A percentile compares a stretch with the other conserved stretches of the same genome.
Conservation (phyloP, 164 flowering plant species). For the Tinospora cordifolia region DNA sequence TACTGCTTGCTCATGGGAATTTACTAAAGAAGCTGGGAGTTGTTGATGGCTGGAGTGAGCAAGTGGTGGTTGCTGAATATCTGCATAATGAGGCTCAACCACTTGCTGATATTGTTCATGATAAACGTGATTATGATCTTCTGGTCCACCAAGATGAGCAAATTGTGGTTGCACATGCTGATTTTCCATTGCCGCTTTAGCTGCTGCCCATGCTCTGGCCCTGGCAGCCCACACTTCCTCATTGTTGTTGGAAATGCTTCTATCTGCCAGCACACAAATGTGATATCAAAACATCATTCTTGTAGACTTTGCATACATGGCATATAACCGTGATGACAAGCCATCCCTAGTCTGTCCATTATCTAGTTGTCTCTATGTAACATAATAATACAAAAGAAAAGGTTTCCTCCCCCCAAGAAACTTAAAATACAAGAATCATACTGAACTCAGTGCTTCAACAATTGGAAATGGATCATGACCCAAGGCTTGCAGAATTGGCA, state of each 20-base stretch:
- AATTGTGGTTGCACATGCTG: slow-evolving; percentile 50
- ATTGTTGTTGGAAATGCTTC: slow-evolving; percentile 40
- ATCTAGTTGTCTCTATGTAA: too few relatives aligned
- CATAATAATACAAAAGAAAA: too few relatives aligned
- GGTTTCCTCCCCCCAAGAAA: too few relatives aligned
- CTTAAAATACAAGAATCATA: too few relatives aligned
- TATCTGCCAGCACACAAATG: slow-evolving; percentile 14
- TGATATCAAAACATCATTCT: neutral
- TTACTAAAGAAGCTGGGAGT: slow-evolving; percentile 28
- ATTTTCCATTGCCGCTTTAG: slow-evolving; percentile 54
- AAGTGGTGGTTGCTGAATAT: slow-evolving; percentile 35
- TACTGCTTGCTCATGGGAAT: slow-evolving; percentile 24
- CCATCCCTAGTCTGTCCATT: too few relatives aligned
- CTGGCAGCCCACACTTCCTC: slow-evolving; percentile 91
- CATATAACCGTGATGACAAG: too few relatives aligned
- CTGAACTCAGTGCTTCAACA: too few relatives aligned
- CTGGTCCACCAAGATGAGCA: slow-evolving; percentile 30
- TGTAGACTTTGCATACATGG: too few relatives aligned
- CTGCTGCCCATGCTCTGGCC: slow-evolving; percentile 93
- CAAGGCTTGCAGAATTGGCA: too few relatives aligned
- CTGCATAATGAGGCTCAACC: slow-evolving; percentile 40
- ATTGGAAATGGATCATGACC: too few relatives aligned
- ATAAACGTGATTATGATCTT: slow-evolving; percentile 44
- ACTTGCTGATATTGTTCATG: slow-evolving; percentile 43
- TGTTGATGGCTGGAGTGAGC: slow-evolving; percentile 47